A percentile compares a stretch with the other conserved stretches of the same genome.
These are phyloP conservation scores for Rhinocladiella mackenziei DNA, from an alignment of 2,329 filamentous ascomycete species.

Conservation along the genomic window DNA sequence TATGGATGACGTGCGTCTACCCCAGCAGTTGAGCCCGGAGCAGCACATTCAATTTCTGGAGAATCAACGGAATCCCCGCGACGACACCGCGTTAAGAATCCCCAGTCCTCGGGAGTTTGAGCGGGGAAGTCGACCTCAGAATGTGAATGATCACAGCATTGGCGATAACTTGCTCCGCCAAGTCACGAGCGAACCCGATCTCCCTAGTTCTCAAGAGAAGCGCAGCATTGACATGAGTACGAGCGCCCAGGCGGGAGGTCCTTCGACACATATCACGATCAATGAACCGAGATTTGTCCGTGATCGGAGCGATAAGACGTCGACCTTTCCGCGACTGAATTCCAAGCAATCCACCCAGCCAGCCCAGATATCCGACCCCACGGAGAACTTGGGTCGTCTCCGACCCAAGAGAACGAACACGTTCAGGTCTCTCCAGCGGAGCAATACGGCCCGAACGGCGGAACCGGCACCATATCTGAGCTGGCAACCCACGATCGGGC, in stretches of 20 bases:
- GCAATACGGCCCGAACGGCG: constrained; percentile 41
- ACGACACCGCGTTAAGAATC: constrained; percentile 74
- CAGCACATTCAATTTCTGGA: constrained; percentile 86
- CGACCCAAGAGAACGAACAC: constrained; percentile 52
- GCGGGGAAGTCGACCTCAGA: constrained; percentile 67
- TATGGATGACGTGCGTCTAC: constrained; percentile 50
- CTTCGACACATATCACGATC: constrained; percentile 43
- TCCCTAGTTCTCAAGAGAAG: constrained; percentile 28
- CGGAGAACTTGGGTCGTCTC: constrained; percentile 23
- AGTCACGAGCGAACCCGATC: constrained; percentile 18
- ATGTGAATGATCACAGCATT: constrained; percentile 50
- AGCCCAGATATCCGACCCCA: constrained; percentile 12
- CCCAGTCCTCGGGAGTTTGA: constrained; percentile 90
- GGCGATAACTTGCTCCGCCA: constrained; percentile 33
- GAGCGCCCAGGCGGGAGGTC: constrained; percentile 9
- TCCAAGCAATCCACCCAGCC: constrained; percentile 20
- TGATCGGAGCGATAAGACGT: constrained; percentile 30
- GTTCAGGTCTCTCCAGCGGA: constrained; percentile 44
- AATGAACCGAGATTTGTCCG: constrained; percentile 46
- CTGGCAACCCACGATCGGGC: constrained; percentile 85
- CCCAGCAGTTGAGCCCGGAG: constrained; percentile 56
- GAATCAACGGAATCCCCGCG: constrained; percentile 70
- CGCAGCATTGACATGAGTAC: constrained; percentile 2
- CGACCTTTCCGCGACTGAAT: constrained; percentile 24
- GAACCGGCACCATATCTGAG: constrained; percentile 81